Conservation (phyloP, 306 rosid genomes). For the Inga leiocalycina region DNA sequence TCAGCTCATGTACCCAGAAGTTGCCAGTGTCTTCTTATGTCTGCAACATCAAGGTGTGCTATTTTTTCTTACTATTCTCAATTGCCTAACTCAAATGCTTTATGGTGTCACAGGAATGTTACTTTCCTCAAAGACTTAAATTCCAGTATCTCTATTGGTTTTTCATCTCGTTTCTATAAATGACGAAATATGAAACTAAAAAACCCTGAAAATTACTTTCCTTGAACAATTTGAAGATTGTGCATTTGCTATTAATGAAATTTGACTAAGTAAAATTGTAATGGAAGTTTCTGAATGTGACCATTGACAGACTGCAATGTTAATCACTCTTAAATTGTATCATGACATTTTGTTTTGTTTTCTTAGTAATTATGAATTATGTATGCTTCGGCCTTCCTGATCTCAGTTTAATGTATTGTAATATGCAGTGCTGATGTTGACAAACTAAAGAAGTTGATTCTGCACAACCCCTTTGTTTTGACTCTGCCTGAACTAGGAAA, state of each 20-base stretch:
- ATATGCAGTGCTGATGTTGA: conserved; percentile 84
- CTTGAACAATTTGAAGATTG: not conserved
- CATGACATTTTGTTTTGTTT: not conserved
- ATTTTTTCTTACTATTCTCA: conserved; percentile 14
- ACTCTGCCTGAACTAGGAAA: conserved; percentile 88
- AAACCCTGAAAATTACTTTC: not conserved
- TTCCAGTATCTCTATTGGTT: not conserved
- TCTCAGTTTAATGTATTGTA: conserved; percentile 28
- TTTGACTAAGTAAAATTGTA: conserved; percentile 13
- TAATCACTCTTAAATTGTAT: conserved; percentile 6
- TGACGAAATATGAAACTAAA: conserved; percentile 2
- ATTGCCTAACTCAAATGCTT: conserved; percentile 11
- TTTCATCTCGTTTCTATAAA: conserved; percentile 10
- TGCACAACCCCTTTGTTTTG: conserved; percentile 86
- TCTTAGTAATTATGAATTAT: not conserved
- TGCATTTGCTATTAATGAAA: not conserved
- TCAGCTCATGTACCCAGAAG: conserved; percentile 77
- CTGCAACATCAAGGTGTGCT: conserved; percentile 92
- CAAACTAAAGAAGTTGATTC: conserved; percentile 87
- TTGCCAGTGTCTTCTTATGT: conserved; percentile 97
- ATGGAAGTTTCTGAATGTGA: conserved; percentile 3
- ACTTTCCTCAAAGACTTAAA: not conserved
- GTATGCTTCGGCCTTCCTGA: conserved; percentile 15
- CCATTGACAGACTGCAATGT: conserved; percentile 17
- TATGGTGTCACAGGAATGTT: conserved; percentile 29